Base-by-base conservation (phyloP, 192 early-diverging fungal genomes). In the Backusella sp. region DNA sequence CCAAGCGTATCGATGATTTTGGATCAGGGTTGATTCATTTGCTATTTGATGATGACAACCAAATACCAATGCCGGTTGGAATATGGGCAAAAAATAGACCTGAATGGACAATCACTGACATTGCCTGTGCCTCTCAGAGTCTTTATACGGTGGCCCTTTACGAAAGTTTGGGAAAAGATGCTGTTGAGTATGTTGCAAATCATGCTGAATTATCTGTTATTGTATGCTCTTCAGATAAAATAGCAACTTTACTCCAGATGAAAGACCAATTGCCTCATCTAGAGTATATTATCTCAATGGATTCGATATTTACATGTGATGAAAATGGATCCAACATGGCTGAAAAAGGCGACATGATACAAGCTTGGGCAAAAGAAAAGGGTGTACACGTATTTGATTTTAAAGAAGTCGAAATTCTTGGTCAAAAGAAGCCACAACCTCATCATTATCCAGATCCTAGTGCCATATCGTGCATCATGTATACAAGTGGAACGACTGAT, bases 101-200 rank as follows among this genome's bases (percentile, higher is more conserved):
- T 17, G 92, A 94, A 75, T 96, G 94, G 91, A 80, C 86, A 21
- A 88, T 96, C 66, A 77, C 90, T 19, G 90, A 94, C 72, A 84
- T 88, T 42, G 94, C 84, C 0, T 86, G 89, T 23, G 79, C 89
- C 35, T 86, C 88, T 62, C 91, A 94, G 72, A 88, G 86, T 69
- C 68, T 91, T 37, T 86, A 85, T 71, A 83, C 86, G 6, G 95
- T 96, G 9, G 90, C 96, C 2, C 83, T 97, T 37, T 96, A 96
- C 80, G 96, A 97, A 79, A 96, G 94, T 17, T 87, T 98, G 17
- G 97, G 94, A 56, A 87, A 90, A 0, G 92, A 95, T 52, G 86
- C 93, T 11, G 84, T 96, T 36, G 89, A 93, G 82, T 96, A 92
- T 73, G 94, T 97, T 49, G 75, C 96, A 26, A 96, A 95, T 81